These are phyloP conservation scores for Fragaria iinumae DNA, from an alignment of 306 rosid species.

Conservation along the genomic window DNA sequence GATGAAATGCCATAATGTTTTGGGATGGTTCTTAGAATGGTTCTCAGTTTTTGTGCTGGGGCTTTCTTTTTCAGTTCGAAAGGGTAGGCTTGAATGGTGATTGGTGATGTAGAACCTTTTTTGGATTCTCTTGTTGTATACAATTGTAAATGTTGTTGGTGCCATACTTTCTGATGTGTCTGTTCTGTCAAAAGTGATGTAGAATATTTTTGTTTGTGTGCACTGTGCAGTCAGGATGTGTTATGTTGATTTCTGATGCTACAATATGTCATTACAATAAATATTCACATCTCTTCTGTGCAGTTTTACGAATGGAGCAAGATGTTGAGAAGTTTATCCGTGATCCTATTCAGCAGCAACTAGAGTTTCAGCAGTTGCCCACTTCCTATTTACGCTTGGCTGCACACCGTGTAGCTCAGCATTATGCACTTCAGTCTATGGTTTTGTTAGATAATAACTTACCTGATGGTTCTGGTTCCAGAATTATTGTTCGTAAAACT, in stretches of 20 bases:
- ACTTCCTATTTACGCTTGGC: constrained; percentile 95
- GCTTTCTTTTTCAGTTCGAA: neutral
- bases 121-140: too few species aligned
- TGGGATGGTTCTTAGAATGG: too few species aligned
- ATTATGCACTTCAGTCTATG: constrained; percentile 90
- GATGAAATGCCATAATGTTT: neutral
- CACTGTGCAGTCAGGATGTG: neutral
- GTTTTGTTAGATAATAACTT: constrained; percentile 78
- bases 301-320: constrained; percentile 97
- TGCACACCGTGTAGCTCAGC: constrained; percentile 98
- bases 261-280: neutral
- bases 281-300: constrained; percentile 22
- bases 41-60: neutral
- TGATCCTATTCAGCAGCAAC: constrained; percentile 81
- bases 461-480: constrained; percentile 92
- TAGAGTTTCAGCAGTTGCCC: constrained; percentile 93
- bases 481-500: constrained; percentile 86
- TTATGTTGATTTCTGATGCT: neutral
- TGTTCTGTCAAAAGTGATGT: neutral
- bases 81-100: neutral
- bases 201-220: neutral
- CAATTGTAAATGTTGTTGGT: neutral
- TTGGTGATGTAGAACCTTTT: neutral
- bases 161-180: neutral
- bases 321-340: constrained; percentile 82